A percentile compares a stretch with the other conserved stretches of the same genome.
These are phyloP conservation scores for Heliosperma pusillum DNA, from an alignment of 148 eudicot species.

Conservation along the genomic window DNA sequence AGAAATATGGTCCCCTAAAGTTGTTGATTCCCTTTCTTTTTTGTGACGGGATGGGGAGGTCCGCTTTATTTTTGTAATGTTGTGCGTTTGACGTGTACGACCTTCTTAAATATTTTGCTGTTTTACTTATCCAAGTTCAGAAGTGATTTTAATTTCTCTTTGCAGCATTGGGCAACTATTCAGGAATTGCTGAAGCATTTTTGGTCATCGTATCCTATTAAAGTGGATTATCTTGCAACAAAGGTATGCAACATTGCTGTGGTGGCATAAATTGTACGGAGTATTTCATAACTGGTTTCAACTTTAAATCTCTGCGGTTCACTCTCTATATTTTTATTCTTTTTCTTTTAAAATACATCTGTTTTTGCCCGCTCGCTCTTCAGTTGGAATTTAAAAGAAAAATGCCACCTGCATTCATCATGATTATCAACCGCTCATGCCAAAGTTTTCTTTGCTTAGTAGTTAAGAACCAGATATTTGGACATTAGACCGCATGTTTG, in stretches of 20 bases:
- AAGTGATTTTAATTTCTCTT: constrained; percentile 38
- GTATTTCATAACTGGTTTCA: neutral
- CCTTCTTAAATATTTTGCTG: neutral
- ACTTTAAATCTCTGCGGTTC: neutral
- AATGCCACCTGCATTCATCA: neutral
- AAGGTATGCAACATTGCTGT: constrained; percentile 49
- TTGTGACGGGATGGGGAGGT: neutral
- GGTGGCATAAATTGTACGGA: neutral
- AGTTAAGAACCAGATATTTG: too few species aligned
- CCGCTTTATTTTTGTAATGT: constrained; percentile 1
- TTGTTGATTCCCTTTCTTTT: neutral
- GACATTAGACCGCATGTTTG: too few species aligned
- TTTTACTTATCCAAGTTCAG: constrained; percentile 11
- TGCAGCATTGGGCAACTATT: constrained; percentile 90
- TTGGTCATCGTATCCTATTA: constrained; percentile 96
- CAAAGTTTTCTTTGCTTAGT: too few species aligned
- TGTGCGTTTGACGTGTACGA: neutral
- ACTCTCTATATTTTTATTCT: neutral
- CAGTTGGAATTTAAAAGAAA: neutral
- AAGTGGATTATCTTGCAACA: constrained; percentile 53
- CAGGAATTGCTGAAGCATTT: constrained; percentile 95
- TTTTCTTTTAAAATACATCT: neutral
- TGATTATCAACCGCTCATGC: neutral
- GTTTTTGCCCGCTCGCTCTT: neutral
- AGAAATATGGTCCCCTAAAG: neutral